Evolutionary conservation across 1,284 basidiomycete species (phyloP).

Genomic region (Papiliotrema fonsecae): DNA sequence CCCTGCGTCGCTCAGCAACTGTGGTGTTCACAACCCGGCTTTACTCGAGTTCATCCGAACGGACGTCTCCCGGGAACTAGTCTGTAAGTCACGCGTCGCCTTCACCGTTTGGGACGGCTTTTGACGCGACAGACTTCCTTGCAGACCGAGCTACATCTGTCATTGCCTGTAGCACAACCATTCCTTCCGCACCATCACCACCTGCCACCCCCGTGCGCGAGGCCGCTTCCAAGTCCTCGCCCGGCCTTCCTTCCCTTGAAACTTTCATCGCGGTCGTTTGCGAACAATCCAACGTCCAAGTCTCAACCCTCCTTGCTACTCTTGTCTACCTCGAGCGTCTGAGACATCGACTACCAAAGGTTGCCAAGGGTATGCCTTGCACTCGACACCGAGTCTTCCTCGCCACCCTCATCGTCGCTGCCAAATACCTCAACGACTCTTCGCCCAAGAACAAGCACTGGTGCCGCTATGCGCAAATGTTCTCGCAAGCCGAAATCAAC

Average conservation of each 20-base stretch:
- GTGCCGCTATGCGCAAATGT: constrained; percentile 64
- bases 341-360: constrained; percentile 69
- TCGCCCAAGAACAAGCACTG: constrained; percentile 94
- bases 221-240: constrained; percentile 51
- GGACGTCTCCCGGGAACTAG: constrained; percentile 75
- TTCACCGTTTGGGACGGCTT: neutral
- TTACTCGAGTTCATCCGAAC: constrained; percentile 72
- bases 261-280: constrained; percentile 84
- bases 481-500: constrained; percentile 69
- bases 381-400: constrained; percentile 93
- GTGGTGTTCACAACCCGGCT: constrained; percentile 65
- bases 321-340: constrained; percentile 90
- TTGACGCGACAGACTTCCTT: constrained; percentile 39
- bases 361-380: constrained; percentile 77
- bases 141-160: constrained; percentile 45
- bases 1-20: constrained; percentile 64
- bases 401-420: constrained; percentile 88
- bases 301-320: constrained; percentile 84
- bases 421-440: constrained; percentile 97
- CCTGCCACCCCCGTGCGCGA: constrained; percentile 25
- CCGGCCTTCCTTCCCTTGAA: constrained; percentile 67
- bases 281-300: constrained; percentile 82
- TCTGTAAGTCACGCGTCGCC: constrained; percentile 51
- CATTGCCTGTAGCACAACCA: constrained; percentile 45
- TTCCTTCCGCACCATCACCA: constrained; percentile 27